These are phyloP conservation scores for Luvunga scandens DNA, from an alignment of 345 rosid genomes.

Conservation along the genomic window DNA sequence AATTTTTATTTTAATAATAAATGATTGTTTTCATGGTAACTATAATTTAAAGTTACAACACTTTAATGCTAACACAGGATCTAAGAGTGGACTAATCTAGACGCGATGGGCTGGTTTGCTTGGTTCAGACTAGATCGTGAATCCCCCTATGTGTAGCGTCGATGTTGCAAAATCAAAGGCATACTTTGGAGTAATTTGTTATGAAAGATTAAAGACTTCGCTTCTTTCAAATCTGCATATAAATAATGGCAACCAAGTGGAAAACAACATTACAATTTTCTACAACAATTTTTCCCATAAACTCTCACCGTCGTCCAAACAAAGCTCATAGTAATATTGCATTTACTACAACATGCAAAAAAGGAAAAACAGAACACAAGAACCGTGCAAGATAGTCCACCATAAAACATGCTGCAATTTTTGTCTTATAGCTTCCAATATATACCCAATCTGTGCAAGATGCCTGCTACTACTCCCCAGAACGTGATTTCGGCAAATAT, in stretches of 20 bases:
- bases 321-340: neutral
- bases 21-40: too few relatives aligned
- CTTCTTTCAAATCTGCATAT: too few relatives aligned
- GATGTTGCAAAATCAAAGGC: too few relatives aligned
- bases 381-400: neutral
- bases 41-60: too few relatives aligned
- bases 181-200: too few relatives aligned
- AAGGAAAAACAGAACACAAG: neutral
- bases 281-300: neutral
- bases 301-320: neutral
- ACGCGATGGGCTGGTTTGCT: too few relatives aligned
- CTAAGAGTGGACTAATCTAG: too few relatives aligned
- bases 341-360: neutral
- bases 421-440: slow-evolving; percentile 55
- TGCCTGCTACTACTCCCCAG: slow-evolving; percentile 53
- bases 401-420: neutral
- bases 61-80: too few relatives aligned
- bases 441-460: slow-evolving; percentile 50
- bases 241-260: neutral
- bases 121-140: too few relatives aligned
- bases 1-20: too few relatives aligned
- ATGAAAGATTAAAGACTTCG: too few relatives aligned
- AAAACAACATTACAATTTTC: neutral
- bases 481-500: slow-evolving; percentile 54
- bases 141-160: too few relatives aligned